A percentile compares a stretch with the other conserved stretches of the same genome.
phyloP scores from a whole-genome alignment of 768 basidiomycete genomes.

The Coprinopsis strossmayeri region DNA sequence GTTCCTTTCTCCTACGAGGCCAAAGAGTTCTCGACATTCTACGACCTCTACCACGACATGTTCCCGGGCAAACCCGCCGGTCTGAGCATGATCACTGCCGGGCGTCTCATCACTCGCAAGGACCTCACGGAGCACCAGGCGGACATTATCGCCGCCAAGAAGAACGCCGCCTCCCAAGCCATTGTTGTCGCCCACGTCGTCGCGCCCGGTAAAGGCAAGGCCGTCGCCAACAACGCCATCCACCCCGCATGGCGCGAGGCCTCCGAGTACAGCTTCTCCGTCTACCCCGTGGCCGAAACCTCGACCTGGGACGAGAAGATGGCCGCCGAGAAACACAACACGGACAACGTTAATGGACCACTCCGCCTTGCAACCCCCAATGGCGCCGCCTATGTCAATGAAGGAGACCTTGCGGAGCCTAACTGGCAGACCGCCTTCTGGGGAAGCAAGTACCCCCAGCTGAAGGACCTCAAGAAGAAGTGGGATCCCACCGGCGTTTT shows the following conservation, averaged over 20 bases:
- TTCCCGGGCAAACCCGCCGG: conserved; percentile 10
- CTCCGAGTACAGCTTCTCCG: background rate
- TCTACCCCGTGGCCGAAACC: background rate
- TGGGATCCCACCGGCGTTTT: conserved; percentile 5
- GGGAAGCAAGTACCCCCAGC: conserved; percentile 10
- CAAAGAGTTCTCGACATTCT: conserved; percentile 11
- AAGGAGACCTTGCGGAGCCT: conserved; percentile 9
- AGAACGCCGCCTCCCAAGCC: conserved; percentile 2
- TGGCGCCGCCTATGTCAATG: conserved; percentile 11
- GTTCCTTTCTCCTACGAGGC: conserved; percentile 5
- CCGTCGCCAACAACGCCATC: conserved; percentile 6
- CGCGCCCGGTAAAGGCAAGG: background rate
- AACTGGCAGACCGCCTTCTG: conserved; percentile 13
- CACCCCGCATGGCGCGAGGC: conserved; percentile 6
- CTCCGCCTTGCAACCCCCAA: conserved; percentile 10
- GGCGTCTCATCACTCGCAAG: conserved; percentile 8
- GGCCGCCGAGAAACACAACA: conserved; percentile 6
- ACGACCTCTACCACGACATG: conserved; percentile 11
- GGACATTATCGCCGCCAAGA: conserved; percentile 9
- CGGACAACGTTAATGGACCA: conserved; percentile 6
- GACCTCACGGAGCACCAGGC: conserved; percentile 6
- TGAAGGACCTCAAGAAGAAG: background rate
- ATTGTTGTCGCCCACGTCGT: conserved; percentile 11
- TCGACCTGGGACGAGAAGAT: conserved; percentile 9
- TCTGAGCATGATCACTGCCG: conserved; percentile 4